Base-by-base conservation (phyloP, 495 filamentous ascomycete species). In the Penicillium turbatum region DNA sequence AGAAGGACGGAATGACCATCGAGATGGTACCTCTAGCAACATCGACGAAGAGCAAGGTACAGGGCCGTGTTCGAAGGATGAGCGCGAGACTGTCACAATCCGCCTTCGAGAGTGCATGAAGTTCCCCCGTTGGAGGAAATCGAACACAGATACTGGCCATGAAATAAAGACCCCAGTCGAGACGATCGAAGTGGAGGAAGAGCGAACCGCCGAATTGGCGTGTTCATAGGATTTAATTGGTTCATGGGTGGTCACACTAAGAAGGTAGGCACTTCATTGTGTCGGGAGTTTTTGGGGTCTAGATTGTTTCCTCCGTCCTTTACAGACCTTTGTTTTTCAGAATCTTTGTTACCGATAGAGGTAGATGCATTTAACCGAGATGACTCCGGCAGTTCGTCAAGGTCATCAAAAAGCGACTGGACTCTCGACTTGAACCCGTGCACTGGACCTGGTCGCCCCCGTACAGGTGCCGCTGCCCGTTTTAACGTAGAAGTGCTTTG, bases 211-310 rank as follows among this genome's bases (percentile, higher is more conserved):
- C 32, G 5, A 30, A 24, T 16, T 10, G 27, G 21, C 13, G 7
- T 30, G 15, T 9, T 19, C 8, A 31, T n/a, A 31, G 29, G 29
- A 21, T 40, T 50, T 3, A 24, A 2, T 12, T 26, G 16, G 15
- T 38, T 17, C n/a, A 11, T 32, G 42, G 17, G 27, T 31, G 13
- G 42, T 76, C 65, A 79, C 24, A 74, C 53, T 41, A 79, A 47
- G 63, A 79, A 79, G 36, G 70, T 79, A 38, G 75, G 75, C 48
- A 79, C 73, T 54, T 77, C 68, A 36, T 70, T 73, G 38, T 73
- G 67, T 37, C 69, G 65, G 36, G 70, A 67, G 50, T 60, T 68
- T 55, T 64, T 69, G 48, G 60, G 52, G 41, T 54, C 48, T 44
- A 59, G 55, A 59, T 63, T 63, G 39, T 62, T 60, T 27, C 48